These are phyloP conservation scores for Erythrophleum fordii DNA, from an alignment of 306 rosid species.

Conservation along the genomic window DNA sequence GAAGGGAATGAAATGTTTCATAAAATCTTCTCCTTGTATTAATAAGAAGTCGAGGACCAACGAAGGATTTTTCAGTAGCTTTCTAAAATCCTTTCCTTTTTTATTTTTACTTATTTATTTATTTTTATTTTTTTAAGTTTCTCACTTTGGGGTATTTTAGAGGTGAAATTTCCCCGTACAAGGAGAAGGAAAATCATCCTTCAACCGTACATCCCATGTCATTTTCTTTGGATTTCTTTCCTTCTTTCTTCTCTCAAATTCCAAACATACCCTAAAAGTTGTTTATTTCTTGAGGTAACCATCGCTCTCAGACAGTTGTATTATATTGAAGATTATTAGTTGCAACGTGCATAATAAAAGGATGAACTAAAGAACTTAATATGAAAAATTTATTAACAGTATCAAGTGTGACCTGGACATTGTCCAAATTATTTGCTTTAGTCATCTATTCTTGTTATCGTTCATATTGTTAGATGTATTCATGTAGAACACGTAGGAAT, in stretches of 20 bases:
- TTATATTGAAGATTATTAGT: background rate
- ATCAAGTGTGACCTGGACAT: background rate
- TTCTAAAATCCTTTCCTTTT: no score
- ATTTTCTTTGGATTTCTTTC: no score
- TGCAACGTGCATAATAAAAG: background rate
- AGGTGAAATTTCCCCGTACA: no score
- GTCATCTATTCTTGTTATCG: background rate
- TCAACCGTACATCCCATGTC: no score
- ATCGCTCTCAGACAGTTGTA: background rate
- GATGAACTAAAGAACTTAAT: background rate
- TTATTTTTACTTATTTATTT: no score
- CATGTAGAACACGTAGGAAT: background rate
- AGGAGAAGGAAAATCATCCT: no score
- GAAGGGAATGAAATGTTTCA: background rate
- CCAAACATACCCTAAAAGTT: background rate
- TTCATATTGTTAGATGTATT: conserved; percentile 20
- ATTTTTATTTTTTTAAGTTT: no score
- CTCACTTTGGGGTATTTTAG: background rate
- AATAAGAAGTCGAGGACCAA: background rate
- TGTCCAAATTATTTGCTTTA: conserved; percentile 3
- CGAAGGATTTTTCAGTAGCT: background rate
- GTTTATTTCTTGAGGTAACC: background rate
- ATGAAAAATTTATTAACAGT: background rate
- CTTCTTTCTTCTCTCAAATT: background rate
- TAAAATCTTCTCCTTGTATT: background rate